Percentiles rank a stretch among this genome's conserved stretches.
Evolutionary conservation across 2,329 filamentous ascomycete species (phyloP).

Genomic region (Beauveria pseudobassiana): DNA sequence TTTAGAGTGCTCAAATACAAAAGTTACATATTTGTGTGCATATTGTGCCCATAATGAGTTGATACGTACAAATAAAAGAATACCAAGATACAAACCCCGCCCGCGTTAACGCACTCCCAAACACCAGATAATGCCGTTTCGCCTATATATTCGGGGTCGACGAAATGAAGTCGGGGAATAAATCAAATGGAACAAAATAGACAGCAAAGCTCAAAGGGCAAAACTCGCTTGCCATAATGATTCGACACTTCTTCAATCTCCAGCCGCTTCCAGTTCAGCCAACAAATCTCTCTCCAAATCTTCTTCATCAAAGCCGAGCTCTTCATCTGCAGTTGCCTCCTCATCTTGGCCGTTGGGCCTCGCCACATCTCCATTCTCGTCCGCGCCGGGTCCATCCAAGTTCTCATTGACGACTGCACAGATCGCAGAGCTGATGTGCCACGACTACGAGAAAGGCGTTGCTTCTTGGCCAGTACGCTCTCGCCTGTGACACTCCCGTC

Average conservation of each 20-base stretch:
- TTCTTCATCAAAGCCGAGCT: slow-evolving; percentile 41
- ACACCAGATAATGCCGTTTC: slow-evolving; percentile 10
- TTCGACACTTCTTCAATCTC: slow-evolving; percentile 12
- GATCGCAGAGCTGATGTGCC: slow-evolving; percentile 40
- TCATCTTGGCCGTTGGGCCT: slow-evolving; percentile 14
- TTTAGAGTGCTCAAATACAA: neutral
- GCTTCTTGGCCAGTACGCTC: slow-evolving; percentile 42
- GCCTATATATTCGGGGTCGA: neutral
- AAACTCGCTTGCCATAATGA: slow-evolving; percentile 1
- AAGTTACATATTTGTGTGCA: neutral
- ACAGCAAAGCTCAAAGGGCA: neutral
- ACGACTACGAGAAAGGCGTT: slow-evolving; percentile 37
- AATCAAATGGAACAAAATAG: neutral
- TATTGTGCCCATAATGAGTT: neutral
- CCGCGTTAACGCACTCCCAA: neutral
- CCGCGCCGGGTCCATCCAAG: slow-evolving; percentile 1
- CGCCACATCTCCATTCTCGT: slow-evolving; percentile 13
- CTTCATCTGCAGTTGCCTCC: slow-evolving; percentile 21
- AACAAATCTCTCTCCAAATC: slow-evolving; percentile 58
- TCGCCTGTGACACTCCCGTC: slow-evolving; percentile 23
- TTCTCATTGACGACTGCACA: slow-evolving; percentile 33
- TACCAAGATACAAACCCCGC: neutral
- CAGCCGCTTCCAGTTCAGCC: slow-evolving; percentile 46
- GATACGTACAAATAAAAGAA: slow-evolving; percentile 1
- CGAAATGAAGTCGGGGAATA: neutral